Evolutionary conservation across 1,284 basidiomycete genomes (phyloP).

Genomic region (Vanrija sp.): DNA sequence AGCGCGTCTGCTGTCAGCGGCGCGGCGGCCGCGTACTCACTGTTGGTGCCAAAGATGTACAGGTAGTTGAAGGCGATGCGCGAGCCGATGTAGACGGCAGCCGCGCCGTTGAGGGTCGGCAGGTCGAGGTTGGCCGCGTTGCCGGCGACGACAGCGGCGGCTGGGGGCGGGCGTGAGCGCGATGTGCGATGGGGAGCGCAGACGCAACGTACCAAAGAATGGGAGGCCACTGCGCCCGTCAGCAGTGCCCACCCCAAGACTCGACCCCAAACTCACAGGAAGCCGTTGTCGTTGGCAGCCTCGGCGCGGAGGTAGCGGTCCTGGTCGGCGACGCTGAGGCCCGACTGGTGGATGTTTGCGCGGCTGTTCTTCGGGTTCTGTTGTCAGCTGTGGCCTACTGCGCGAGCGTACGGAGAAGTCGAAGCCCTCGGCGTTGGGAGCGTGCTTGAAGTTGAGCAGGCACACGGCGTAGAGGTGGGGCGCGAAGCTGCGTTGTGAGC

Average conservation of each 20-base stretch:
- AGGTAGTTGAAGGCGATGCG: conserved; percentile 26
- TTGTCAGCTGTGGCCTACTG: not conserved
- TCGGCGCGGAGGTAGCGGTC: conserved; percentile 39
- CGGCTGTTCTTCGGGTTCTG: conserved; percentile 68
- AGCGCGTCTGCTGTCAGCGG: conserved; percentile 14
- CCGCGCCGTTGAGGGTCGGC: conserved; percentile 28
- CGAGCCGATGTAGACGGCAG: conserved; percentile 27
- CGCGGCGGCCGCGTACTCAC: conserved; percentile 15
- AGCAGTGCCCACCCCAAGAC: not conserved
- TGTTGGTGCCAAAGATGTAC: conserved; percentile 31
- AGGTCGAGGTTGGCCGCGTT: conserved; percentile 32
- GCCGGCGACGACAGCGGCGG: conserved; percentile 32
- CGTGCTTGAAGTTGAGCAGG: conserved; percentile 9
- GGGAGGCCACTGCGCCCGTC: conserved; percentile 8
- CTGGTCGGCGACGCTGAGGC: conserved; percentile 74
- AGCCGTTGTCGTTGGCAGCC: conserved; percentile 30
- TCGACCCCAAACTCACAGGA: conserved; percentile 11
- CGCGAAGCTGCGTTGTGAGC: conserved; percentile 7
- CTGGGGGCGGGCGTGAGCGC: conserved; percentile 6
- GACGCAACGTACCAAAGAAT: conserved; percentile 10
- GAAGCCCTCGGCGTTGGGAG: conserved; percentile 8
- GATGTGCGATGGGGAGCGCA: not conserved
- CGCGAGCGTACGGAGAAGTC: conserved; percentile 14
- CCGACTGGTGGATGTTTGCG: conserved; percentile 74
- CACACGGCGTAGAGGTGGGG: conserved; percentile 17